phyloP scores from a whole-genome alignment of 768 basidiomycete species.

The Dioszegia crocea region DNA sequence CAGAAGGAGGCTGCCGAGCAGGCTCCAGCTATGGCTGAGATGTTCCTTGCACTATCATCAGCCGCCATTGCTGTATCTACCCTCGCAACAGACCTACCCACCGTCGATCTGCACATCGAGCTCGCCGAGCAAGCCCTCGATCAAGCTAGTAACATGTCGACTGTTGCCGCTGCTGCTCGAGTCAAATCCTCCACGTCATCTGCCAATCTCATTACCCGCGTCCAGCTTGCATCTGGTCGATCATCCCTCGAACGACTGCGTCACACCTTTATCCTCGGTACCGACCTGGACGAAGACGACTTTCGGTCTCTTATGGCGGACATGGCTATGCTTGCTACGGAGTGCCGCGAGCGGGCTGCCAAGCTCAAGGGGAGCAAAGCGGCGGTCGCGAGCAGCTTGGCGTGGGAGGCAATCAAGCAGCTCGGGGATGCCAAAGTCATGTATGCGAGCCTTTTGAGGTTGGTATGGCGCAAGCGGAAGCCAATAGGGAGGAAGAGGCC shows the following conservation, averaged over 20 bases:
- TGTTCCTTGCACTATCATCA: constrained; percentile 35
- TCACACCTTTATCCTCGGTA: constrained; percentile 42
- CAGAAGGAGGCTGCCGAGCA: constrained; percentile 23
- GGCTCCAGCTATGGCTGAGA: constrained; percentile 38
- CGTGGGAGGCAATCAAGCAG: constrained; percentile 43
- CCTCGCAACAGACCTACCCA: constrained; percentile 25
- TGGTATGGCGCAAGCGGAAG: constrained; percentile 42
- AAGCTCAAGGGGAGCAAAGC: constrained; percentile 41
- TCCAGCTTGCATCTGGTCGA: constrained; percentile 41
- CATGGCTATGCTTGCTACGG: constrained; percentile 38
- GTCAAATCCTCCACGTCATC: constrained; percentile 33
- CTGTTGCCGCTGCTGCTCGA: constrained; percentile 30
- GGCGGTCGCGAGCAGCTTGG: constrained; percentile 34
- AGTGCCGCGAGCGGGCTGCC: constrained; percentile 38
- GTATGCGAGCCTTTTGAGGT: constrained; percentile 41
- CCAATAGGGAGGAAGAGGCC: constrained; percentile 6
- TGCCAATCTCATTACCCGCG: constrained; percentile 41
- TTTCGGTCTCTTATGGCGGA: constrained; percentile 43
- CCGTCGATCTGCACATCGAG: constrained; percentile 40
- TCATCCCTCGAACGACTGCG: constrained; percentile 39
- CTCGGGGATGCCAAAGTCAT: constrained; percentile 37
- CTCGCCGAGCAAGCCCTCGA: constrained; percentile 46
- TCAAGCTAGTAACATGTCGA: constrained; percentile 46
- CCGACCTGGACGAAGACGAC: constrained; percentile 45
- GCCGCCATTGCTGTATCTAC: constrained; percentile 37